Conservation (phyloP, 1,284 basidiomycete species). For the Golubevia sp. region DNA sequence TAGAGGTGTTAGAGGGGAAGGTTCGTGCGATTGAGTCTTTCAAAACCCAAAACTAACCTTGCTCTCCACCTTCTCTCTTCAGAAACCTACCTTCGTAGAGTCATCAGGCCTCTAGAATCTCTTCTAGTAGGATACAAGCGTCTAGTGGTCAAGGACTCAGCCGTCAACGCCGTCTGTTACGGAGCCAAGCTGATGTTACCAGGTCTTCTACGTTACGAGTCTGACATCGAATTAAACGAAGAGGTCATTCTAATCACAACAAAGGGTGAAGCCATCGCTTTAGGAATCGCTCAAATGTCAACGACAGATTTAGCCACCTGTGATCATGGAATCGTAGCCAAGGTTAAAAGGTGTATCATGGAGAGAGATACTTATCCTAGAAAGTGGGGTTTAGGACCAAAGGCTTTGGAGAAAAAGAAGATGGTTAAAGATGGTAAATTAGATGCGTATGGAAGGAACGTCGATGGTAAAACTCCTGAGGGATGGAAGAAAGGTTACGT, state of each 20-base stretch:
- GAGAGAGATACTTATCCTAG: constrained; percentile 3
- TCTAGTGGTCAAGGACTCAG: constrained; percentile 1
- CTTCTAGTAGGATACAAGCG: constrained; percentile 2
- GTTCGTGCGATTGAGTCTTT: background rate
- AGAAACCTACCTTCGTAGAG: constrained; percentile 2
- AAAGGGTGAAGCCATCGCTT: background rate
- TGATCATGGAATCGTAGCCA: constrained; percentile 2
- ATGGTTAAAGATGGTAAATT: constrained; percentile 1
- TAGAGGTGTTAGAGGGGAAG: background rate
- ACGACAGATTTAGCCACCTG: constrained; percentile 1
- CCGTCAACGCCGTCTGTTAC: constrained; percentile 1
- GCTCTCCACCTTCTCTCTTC: background rate
- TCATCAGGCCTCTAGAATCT: constrained; percentile 1
- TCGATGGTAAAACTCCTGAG: background rate
- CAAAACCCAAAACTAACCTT: background rate
- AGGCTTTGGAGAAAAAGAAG: constrained; percentile 3
- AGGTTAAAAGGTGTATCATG: constrained; percentile 5
- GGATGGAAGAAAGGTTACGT: background rate
- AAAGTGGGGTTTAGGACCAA: background rate
- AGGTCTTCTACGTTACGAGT: constrained; percentile 2
- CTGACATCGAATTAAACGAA: constrained; percentile 5
- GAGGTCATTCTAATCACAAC: constrained; percentile 3
- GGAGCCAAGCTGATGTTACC: constrained; percentile 3
- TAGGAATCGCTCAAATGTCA: constrained; percentile 1
- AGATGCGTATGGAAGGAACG: background rate